phyloP scores from a whole-genome alignment of 768 basidiomycete genomes.

The Leccinum obscurum region DNA sequence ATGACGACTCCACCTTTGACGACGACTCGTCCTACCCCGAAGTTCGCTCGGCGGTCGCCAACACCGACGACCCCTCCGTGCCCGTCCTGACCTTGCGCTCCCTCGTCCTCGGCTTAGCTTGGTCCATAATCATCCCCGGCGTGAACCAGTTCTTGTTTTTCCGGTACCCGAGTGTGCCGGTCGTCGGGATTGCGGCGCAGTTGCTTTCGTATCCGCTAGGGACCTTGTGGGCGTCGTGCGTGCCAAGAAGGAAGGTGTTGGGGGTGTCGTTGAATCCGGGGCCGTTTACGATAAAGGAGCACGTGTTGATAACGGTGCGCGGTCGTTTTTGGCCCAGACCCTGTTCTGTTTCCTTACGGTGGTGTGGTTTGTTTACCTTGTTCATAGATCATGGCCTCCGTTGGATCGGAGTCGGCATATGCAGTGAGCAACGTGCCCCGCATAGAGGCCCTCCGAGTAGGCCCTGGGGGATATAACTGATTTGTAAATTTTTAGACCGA shows the following conservation, averaged over 20 bases:
- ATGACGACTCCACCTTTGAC: constrained; percentile 30
- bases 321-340: constrained; percentile 25
- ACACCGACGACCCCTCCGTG: constrained; percentile 67
- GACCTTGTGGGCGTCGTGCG: constrained; percentile 48
- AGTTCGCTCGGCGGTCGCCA: constrained; percentile 67
- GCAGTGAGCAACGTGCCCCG: constrained; percentile 37
- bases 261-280: constrained; percentile 71
- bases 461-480: not conserved
- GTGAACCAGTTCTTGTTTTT: constrained; percentile 80
- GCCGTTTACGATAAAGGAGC: constrained; percentile 75
- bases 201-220: constrained; percentile 72
- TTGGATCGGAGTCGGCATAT: constrained; percentile 59
- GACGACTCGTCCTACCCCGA: constrained; percentile 76
- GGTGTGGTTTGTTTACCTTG: constrained; percentile 20
- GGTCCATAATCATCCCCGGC: constrained; percentile 64
- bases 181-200: constrained; percentile 69
- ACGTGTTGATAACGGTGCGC: constrained; percentile 62
- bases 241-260: constrained; percentile 58
- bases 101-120: constrained; percentile 71
- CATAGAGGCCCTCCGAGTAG: constrained; percentile 1
- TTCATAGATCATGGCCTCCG: constrained; percentile 51
- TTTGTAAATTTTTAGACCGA: constrained; percentile 45
- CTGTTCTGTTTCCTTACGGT: not conserved
- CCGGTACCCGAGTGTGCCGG: constrained; percentile 65
- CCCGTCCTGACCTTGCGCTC: constrained; percentile 63